Evolutionary conservation across 345 rosid genomes (phyloP), one percentile per base, ranked within the genome.

Genomic region (Acer saccharum): DNA sequence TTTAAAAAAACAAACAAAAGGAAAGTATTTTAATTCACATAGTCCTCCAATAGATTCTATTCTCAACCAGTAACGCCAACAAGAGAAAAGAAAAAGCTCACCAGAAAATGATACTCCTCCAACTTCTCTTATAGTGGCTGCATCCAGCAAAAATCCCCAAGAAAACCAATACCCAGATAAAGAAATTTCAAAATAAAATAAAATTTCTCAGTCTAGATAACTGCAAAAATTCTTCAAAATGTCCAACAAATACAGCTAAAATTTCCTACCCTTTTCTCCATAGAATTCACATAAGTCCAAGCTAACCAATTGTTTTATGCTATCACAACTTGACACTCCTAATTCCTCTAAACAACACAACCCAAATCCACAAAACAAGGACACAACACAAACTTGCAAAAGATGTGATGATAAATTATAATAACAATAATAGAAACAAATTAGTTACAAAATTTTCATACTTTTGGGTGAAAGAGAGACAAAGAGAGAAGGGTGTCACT

Each of bases 1-100:
- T 23, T 43, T 44, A 1, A 61, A 35, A 32, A 2, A 61, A 35
- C 20, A 74, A 62, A 62, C 32, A 71, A 68, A 71, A 18, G 54
- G 16, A 65, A 75, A 55, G 69, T 27, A 50, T 46, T 35, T 63
- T 48, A 69, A 62, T 21, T 52, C 80, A 27, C 72, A 63, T 3
- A 64, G 69, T 68, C 69, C 39, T 21, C 60, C 23, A 0, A 57
- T 10, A 32, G 75, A 73, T 73, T 80, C 64, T 70, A 79, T 73
- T 65, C 76, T 76, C 76, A 68, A 43, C 71, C 17, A 61, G 63
- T 52, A 79, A 79, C 57, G 74, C 77, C 76, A 77, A 32, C 20
- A 65, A 63, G 23, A 29, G 63, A 69, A 32, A 75, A 66, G 10
- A 65, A 66, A 78, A 75, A 74, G 57, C 27, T 62, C 76, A 57